These are phyloP conservation scores for Ascobolus immersus DNA, from an alignment of 495 filamentous ascomycete species.

Conservation along the genomic window DNA sequence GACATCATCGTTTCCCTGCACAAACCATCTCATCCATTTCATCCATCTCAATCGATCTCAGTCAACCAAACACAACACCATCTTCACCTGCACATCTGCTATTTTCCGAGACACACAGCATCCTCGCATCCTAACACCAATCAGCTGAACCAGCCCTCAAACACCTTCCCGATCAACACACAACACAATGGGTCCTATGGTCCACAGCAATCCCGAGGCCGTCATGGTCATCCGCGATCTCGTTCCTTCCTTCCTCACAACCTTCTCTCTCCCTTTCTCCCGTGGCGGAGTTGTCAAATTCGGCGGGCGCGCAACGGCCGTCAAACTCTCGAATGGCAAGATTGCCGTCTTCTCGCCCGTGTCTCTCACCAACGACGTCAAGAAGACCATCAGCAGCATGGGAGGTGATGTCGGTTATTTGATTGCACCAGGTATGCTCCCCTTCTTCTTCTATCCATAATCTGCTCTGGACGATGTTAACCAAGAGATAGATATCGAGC, in stretches of 20 bases:
- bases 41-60: no score
- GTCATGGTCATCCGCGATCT: constrained; percentile 76
- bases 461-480: no score
- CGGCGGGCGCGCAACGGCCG: constrained; percentile 67
- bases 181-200: neutral
- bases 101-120: no score
- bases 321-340: constrained; percentile 45
- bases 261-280: constrained; percentile 59
- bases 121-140: no score
- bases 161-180: neutral
- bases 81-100: no score
- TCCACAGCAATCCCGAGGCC: constrained; percentile 34
- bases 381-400: constrained; percentile 34
- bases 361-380: constrained; percentile 52
- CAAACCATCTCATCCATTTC: no score
- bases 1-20: no score
- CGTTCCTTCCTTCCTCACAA: constrained; percentile 53
- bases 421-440: constrained; percentile 46
- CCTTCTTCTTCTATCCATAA: no score
- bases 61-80: no score
- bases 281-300: constrained; percentile 59
- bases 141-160: no score
- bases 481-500: constrained; percentile 84
- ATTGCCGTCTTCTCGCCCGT: constrained; percentile 86
- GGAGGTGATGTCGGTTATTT: constrained; percentile 59